Base-by-base conservation (phyloP, 306 rosid species). In the Prunus dulcis region DNA sequence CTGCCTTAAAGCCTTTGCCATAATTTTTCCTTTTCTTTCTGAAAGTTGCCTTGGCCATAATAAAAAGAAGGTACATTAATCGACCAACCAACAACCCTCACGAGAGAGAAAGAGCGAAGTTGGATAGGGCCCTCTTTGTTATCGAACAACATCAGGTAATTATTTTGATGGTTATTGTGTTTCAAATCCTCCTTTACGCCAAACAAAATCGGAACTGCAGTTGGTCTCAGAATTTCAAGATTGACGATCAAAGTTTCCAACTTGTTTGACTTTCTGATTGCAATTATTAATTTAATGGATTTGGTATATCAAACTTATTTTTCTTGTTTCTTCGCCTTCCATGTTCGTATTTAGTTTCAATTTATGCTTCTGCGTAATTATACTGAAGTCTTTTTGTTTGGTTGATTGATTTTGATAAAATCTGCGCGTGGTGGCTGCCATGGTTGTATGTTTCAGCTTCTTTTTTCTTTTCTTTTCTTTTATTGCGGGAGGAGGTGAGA, bases 211-310 rank as follows among this genome's bases (percentile, higher is more conserved):
- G 57, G 73, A 62, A 28, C 23, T 14, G 9, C 45, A 19, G 67
- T 8, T 49, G 22, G 41, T 68, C 57, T 68, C 58, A 12, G 65
- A 60, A 71, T 71, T 55, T 55, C 75, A 53, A 71, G 64, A 20
- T 71, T 34, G 63, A 41, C 4, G 32, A 23, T 67, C 25, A 30
- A 67, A 46, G n/a, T 45, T 67, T 67, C 20, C 20, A 43, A 25
- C 38, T 56, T 57, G 76, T 23, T 72, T 17, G 76, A 46, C 27
- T 41, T 56, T 28, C 45, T 14, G 67, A 28, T 23, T 45, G 55
- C 53, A 9, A 53, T 53, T 60, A 11, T 43, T 10, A 12, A 1
- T 12, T 60, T 27, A 28, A 27, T 70, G 4, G 62, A 45, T 27
- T 62, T 62, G 41, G 11, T 30, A 27, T 13, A 27, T 56, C 9